Evolutionary conservation across 1,139 yeast genomes (phyloP).

Genomic region (Scheffersomyces lignicola): DNA sequence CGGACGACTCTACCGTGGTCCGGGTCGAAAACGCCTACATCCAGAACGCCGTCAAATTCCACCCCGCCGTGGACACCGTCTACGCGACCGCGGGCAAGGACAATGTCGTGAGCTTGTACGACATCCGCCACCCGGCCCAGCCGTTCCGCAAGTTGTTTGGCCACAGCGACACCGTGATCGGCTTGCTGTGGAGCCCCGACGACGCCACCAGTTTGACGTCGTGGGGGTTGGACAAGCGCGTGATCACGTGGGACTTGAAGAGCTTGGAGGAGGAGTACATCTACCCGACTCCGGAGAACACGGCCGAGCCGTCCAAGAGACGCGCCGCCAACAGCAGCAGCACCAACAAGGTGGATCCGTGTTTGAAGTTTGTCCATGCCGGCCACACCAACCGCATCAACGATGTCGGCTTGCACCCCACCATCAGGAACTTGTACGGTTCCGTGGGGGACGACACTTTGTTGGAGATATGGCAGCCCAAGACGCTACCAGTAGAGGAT

Average conservation of each 20-base stretch:
- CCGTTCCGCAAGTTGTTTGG: slow-evolving; percentile 54
- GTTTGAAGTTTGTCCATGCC: slow-evolving; percentile 57
- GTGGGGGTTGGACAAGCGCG: slow-evolving; percentile 52
- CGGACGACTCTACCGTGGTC: slow-evolving; percentile 40
- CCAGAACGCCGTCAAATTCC: slow-evolving; percentile 51
- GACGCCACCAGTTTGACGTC: slow-evolving; percentile 43
- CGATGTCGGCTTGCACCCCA: slow-evolving; percentile 53
- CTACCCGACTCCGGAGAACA: slow-evolving; percentile 28
- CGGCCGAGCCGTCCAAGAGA: slow-evolving; percentile 18
- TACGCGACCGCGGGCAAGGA: slow-evolving; percentile 58
- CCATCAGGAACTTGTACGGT: slow-evolving; percentile 37
- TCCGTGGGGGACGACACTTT: slow-evolving; percentile 56
- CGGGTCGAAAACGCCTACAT: slow-evolving; percentile 44
- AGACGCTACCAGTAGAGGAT: slow-evolving; percentile 39
- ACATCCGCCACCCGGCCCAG: slow-evolving; percentile 45
- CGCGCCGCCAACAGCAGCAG: slow-evolving; percentile 6
- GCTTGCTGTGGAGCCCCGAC: slow-evolving; percentile 39
- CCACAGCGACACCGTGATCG: slow-evolving; percentile 44
- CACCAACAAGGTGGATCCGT: slow-evolving; percentile 50
- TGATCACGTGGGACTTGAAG: slow-evolving; percentile 51
- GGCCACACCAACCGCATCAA: slow-evolving; percentile 57
- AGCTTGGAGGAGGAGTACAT: slow-evolving; percentile 45
- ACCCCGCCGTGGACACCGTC: slow-evolving; percentile 43
- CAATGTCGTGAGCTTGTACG: slow-evolving; percentile 50
- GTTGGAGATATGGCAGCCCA: slow-evolving; percentile 56